Base-by-base conservation (phyloP, 225 moss, liverwort and hornwort genomes). In the Climacium dendroides region DNA sequence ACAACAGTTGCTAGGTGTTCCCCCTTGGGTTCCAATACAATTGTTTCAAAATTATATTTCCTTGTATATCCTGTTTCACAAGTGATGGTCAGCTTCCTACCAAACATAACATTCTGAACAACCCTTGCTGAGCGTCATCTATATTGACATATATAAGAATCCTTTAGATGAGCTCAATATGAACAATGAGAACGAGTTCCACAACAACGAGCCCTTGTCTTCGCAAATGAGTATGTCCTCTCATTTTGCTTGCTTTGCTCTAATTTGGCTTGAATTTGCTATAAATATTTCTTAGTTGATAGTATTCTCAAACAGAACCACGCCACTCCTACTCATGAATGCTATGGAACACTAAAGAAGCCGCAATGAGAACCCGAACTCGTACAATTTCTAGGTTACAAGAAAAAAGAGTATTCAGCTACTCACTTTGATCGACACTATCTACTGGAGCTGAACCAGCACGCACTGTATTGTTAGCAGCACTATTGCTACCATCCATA, bases 1-100 rank as follows among this genome's bases (percentile, higher is more conserved):
- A 94, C 94, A 41, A 94, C 92, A 19, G 94, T 94, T 55, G 92
- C 94, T 23, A 88, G 78, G 52, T 94, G 94, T 57, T 90, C 87
- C 32, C 84, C 92, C 84, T 90, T 92, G 26, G 94, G 91, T 80
- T 94, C 94, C 57, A 94, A 87, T 54, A 94, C 84, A 78, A 94
- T 92, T 45, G 94, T 94, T 79, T 94, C 94, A 72, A 91, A 92
- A 53, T 92, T 90, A 79, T 91, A 90, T 50, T 86, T 85, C 85
- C 94, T 91, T 41, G 77, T 41, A 69, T 85, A 80, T 80, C 91
- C 94, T 94, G 89, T 67, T 83, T 87, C 82, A n/a, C n/a, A 76
- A 85, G 47, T 45, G 23, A 67, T 54, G 69, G 29, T 90, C 37
- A 87, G 47, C 32, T 53, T 86, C 67, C 13, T 72, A 81, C 39